Conservation (phyloP, 179 eudicot genomes). For the Camellia oleifera region DNA sequence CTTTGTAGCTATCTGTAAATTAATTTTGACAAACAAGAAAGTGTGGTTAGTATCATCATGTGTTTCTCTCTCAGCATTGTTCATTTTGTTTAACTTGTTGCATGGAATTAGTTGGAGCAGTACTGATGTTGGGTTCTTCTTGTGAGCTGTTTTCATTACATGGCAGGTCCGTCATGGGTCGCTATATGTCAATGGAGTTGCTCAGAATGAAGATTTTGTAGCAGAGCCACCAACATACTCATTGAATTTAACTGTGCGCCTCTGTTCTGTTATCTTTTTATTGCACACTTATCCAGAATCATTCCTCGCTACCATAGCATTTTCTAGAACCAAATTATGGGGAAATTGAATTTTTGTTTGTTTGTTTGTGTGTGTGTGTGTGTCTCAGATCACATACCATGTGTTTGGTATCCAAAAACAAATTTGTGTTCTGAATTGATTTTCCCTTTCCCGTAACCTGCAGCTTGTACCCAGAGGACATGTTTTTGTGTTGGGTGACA, state of each 20-base stretch:
- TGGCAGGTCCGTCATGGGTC: slow-evolving; percentile 4
- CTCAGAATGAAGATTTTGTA: slow-evolving; percentile 6
- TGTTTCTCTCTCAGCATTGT: not conserved
- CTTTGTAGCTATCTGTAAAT: not conserved
- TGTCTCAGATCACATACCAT: no score
- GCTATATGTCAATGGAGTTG: slow-evolving; percentile 9
- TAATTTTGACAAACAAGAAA: not conserved
- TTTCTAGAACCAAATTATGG: not conserved
- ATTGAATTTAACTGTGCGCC: not conserved
- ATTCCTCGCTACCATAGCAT: not conserved
- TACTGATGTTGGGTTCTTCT: not conserved
- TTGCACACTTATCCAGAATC: not conserved
- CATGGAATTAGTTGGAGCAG: not conserved
- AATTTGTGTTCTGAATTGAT: not conserved
- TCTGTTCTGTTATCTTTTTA: not conserved
- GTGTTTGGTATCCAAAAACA: no score
- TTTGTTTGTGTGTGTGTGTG: no score
- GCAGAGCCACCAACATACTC: slow-evolving; percentile 6
- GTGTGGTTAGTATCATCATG: not conserved
- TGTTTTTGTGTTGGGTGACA: slow-evolving; percentile 16
- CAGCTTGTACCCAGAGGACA: slow-evolving; percentile 11
- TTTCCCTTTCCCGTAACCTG: not conserved
- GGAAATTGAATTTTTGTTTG: no score
- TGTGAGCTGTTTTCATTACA: not conserved
- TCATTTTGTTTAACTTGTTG: not conserved